Evolutionary conservation across 306 rosid species (phyloP).

Genomic region (Rosa chinensis): DNA sequence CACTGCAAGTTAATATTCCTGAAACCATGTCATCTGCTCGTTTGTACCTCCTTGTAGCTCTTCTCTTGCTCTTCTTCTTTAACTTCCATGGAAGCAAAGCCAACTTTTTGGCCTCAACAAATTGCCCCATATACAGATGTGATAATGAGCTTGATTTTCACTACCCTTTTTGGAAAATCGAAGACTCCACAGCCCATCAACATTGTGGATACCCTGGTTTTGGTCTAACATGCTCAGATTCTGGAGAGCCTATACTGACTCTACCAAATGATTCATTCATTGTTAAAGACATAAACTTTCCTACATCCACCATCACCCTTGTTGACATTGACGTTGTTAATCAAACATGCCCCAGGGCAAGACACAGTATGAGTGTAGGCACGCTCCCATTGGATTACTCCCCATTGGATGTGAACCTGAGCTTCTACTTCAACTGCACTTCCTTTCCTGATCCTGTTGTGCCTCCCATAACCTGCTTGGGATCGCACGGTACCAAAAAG

Average conservation of each 20-base stretch:
- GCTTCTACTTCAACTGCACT: background rate
- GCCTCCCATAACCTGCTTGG: background rate
- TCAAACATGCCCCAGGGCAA: background rate
- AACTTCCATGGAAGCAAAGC: background rate
- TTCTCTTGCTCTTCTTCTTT: background rate
- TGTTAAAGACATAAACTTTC: background rate
- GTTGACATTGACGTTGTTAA: background rate
- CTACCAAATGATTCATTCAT: background rate
- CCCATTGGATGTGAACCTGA: background rate
- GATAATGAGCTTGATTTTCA: background rate
- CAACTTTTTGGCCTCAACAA: background rate
- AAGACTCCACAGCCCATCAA: background rate
- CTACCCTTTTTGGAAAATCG: background rate
- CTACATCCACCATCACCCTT: background rate
- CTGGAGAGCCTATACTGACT: background rate
- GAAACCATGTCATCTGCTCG: background rate
- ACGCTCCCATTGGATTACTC: background rate
- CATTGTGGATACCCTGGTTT: background rate
- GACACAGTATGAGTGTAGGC: background rate
- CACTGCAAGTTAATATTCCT: background rate
- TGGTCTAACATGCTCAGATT: background rate
- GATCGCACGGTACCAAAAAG: rapidly evolving
- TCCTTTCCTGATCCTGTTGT: rapidly evolving
- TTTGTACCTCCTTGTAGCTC: background rate
- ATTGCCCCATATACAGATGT: background rate